phyloP scores from a whole-genome alignment of 257 asterid genomes.

The Solanum pennellii region DNA sequence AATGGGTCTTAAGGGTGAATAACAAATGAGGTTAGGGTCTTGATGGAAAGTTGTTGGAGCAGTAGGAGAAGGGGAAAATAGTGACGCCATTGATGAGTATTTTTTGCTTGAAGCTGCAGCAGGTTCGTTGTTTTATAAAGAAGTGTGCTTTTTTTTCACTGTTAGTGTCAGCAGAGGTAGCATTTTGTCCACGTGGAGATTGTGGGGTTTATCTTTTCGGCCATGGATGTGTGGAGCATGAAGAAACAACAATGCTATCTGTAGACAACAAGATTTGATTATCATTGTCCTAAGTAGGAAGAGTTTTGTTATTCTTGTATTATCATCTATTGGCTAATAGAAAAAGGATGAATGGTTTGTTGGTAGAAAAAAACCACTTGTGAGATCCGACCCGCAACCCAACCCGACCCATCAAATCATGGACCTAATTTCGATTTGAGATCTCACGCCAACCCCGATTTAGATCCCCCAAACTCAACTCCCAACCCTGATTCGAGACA shows the following conservation, averaged over 20 bases:
- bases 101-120: not conserved
- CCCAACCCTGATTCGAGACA: not conserved
- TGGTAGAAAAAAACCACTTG: not conserved
- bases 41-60: constrained; percentile 26
- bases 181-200: constrained; percentile 33
- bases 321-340: not conserved
- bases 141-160: not conserved
- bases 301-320: not conserved
- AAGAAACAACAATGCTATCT: constrained; percentile 41
- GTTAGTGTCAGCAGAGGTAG: constrained; percentile 25
- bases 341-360: not conserved
- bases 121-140: not conserved
- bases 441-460: not conserved
- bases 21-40: constrained; percentile 26
- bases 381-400: not conserved
- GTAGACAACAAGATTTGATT: not conserved
- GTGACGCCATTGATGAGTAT: constrained; percentile 46
- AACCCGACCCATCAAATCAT: not conserved
- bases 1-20: constrained; percentile 12
- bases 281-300: not conserved
- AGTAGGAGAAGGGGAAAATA: constrained; percentile 25
- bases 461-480: not conserved
- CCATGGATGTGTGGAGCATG: constrained; percentile 35
- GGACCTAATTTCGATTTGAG: not conserved
- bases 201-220: constrained; percentile 31